Evolutionary conservation across 441 rosid genomes (phyloP), one percentile per base, ranked within the genome.

Genomic region (Erodium texanum): DNA sequence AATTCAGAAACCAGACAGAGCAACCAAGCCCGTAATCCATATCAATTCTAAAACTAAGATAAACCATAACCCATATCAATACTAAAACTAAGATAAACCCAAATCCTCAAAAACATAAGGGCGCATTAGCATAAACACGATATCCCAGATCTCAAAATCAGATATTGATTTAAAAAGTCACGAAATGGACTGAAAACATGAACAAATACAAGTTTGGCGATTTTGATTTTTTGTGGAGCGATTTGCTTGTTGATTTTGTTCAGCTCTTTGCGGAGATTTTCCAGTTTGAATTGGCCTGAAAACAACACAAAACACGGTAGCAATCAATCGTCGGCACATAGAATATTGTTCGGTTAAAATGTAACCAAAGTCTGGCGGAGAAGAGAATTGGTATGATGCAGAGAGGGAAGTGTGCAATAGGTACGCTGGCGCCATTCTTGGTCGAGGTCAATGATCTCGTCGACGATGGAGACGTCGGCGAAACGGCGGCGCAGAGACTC

Each of bases 401-500:
- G n/a, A 32, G 62, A 20, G 7, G 14, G 18, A 23, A 20, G n/a
- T n/a, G 41, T 0, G 12, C 7, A 7, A 6, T 3, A 59, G 24
- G 66, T 82, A 89, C 95, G 84, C 62, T 84, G 84, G 66, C 98
- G 89, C 96, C 95, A 90, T 59, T 80, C 83, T 76, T 81, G 81
- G 78, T 93, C 97, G 23, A 87, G 94, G 48, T 32, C 50, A 56
- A 90, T 83, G 64, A 93, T 89, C 76, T 85, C 92, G 65, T 89
- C 96, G 56, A 93, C 90, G 58, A 86, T 48, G 11, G 74, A 87
- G 68, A 84, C 88, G 65, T 50, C 73, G 62, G 94, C 89, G 61
- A 76, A 89, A 45, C 98, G 89, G 10, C 91, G 84, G 0, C 97
- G 86, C 50, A 81, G 93, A 2, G 98, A 93, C 71, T 90, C 97